These are phyloP conservation scores for Fusarium secorum DNA, from an alignment of 2,329 filamentous ascomycete species.

Conservation along the genomic window DNA sequence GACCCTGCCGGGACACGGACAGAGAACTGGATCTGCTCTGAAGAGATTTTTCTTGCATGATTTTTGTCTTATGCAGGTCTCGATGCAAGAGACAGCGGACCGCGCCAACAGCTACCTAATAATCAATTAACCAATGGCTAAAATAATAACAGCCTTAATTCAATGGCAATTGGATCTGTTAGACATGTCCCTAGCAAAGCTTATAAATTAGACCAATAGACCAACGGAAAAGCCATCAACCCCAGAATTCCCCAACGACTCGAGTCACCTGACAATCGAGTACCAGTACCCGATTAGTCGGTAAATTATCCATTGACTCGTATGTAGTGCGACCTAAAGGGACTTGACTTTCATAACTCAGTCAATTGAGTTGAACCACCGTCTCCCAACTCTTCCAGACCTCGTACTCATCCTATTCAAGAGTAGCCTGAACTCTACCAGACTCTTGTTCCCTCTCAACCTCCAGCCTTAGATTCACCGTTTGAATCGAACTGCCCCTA, in stretches of 20 bases:
- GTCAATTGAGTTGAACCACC: background rate
- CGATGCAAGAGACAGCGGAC: background rate
- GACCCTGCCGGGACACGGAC: background rate
- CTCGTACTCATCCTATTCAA: background rate
- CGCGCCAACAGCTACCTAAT: background rate
- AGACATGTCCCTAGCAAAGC: background rate
- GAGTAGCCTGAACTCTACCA: background rate
- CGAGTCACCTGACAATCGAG: constrained; percentile 13
- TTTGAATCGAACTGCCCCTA: constrained; percentile 5
- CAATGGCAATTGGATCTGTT: background rate
- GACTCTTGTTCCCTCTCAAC: background rate
- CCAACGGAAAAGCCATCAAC: background rate
- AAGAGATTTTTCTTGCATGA: constrained; percentile 10
- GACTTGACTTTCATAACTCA: background rate
- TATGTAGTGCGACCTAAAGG: constrained; percentile 2
- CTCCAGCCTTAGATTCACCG: constrained; percentile 9
- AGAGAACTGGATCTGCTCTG: background rate
- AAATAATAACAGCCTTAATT: background rate
- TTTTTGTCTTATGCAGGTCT: background rate
- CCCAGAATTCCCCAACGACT: constrained; percentile 8
- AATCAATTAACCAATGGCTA: background rate
- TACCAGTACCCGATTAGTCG: background rate
- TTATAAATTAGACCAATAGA: background rate
- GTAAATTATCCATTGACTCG: background rate
- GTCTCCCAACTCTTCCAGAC: background rate